phyloP scores from a whole-genome alignment of 441 rosid species.

The Croton setiger region DNA sequence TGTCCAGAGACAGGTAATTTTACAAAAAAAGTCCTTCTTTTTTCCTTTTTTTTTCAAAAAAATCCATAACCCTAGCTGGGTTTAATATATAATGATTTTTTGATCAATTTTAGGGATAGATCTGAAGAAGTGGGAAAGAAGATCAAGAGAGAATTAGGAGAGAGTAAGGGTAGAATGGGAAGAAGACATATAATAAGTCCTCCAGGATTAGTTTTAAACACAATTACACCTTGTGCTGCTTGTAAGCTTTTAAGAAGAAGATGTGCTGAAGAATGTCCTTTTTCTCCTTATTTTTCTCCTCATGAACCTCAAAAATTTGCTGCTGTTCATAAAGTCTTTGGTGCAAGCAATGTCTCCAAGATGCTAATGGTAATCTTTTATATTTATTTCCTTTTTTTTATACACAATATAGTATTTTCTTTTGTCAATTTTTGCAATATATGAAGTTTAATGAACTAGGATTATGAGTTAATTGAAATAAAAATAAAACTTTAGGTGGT shows the following conservation, averaged over 20 bases:
- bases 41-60: background rate
- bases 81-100: background rate
- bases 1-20: constrained; percentile 93
- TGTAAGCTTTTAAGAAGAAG: constrained; percentile 88
- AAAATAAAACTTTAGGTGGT: too few relatives aligned
- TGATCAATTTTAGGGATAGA: constrained; percentile 26
- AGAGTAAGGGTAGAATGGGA: constrained; percentile 60
- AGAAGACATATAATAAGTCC: constrained; percentile 70
- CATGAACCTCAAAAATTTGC: constrained; percentile 94
- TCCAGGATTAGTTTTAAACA: constrained; percentile 66
- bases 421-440: background rate
- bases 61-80: background rate
- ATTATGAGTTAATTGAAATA: too few relatives aligned
- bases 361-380: constrained; percentile 63
- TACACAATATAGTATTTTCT: constrained; percentile 10
- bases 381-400: background rate
- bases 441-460: too few relatives aligned
- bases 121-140: constrained; percentile 83
- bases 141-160: constrained; percentile 54
- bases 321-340: constrained; percentile 88
- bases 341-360: constrained; percentile 91
- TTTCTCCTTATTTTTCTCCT: constrained; percentile 89
- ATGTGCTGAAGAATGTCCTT: constrained; percentile 87
- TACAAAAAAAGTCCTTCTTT: constrained; percentile 6
- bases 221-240: constrained; percentile 91